These are phyloP conservation scores for Ophiostoma ulmi DNA, from an alignment of 2,329 filamentous ascomycete genomes.

Conservation along the genomic window DNA sequence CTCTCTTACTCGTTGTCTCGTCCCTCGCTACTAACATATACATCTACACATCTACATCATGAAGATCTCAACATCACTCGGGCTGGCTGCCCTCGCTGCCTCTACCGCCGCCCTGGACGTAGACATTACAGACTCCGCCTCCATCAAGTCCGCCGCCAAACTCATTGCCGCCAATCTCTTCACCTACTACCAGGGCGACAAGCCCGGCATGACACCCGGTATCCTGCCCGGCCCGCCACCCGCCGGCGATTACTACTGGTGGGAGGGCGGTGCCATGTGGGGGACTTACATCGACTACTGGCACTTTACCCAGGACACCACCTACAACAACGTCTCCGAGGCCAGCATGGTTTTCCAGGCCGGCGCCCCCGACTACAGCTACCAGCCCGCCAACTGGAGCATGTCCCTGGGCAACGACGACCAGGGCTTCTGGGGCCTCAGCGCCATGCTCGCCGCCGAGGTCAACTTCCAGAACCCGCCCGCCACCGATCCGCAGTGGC, in stretches of 20 bases:
- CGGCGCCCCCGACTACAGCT: slow-evolving; percentile 62
- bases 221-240: slow-evolving; percentile 53
- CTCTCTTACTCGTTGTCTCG: background rate
- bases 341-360: slow-evolving; percentile 70
- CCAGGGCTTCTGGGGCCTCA: slow-evolving; percentile 68
- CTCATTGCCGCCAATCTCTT: slow-evolving; percentile 48
- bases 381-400: slow-evolving; percentile 70
- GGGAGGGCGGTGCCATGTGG: slow-evolving; percentile 72
- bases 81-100: background rate
- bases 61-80: slow-evolving; percentile 17
- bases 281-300: slow-evolving; percentile 74
- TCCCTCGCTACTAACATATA: background rate
- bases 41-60: slow-evolving; percentile 11
- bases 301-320: slow-evolving; percentile 51
- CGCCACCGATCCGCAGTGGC: slow-evolving; percentile 56
- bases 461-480: slow-evolving; percentile 60
- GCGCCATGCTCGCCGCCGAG: slow-evolving; percentile 66
- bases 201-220: slow-evolving; percentile 42
- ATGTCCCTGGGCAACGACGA: slow-evolving; percentile 64
- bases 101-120: slow-evolving; percentile 23
- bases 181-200: slow-evolving; percentile 47
- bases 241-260: slow-evolving; percentile 62
- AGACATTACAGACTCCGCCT: slow-evolving; percentile 31
- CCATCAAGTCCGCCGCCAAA: slow-evolving; percentile 43
- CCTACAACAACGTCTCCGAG: slow-evolving; percentile 62